A percentile compares a stretch with the other conserved stretches of the same genome.
These are phyloP conservation scores for Teunomyces pallodes DNA, from an alignment of 805 yeast species.

Conservation along the genomic window DNA sequence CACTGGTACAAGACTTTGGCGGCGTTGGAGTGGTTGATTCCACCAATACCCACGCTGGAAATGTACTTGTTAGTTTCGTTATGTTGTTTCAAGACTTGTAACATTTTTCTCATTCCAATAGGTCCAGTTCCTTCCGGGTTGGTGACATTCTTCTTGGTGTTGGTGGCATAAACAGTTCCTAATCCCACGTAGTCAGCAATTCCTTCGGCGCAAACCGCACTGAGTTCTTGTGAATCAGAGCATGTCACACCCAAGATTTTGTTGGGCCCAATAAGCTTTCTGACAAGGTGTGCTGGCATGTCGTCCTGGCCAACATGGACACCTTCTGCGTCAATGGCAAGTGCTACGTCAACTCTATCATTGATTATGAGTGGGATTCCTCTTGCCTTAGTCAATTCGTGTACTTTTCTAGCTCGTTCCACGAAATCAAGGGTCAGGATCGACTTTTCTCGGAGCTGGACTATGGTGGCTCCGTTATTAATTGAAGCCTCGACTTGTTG, in stretches of 20 bases:
- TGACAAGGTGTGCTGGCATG: conserved; percentile 59
- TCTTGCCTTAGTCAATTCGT: conserved; percentile 54
- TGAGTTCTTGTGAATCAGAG: conserved; percentile 54
- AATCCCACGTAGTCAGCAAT: conserved; percentile 80
- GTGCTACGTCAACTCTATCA: conserved; percentile 84
- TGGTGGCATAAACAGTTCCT: conserved; percentile 74
- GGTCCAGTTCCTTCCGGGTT: conserved; percentile 61
- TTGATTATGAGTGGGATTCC: conserved; percentile 79
- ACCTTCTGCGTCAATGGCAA: conserved; percentile 88
- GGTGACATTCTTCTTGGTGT: conserved; percentile 57
- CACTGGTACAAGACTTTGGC: conserved; percentile 55
- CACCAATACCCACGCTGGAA: conserved; percentile 77
- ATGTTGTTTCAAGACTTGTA: conserved; percentile 40
- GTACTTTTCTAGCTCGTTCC: conserved; percentile 57
- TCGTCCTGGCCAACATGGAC: conserved; percentile 93
- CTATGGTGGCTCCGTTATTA: conserved; percentile 70
- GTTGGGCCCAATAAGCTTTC: conserved; percentile 65
- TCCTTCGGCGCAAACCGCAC: conserved; percentile 45
- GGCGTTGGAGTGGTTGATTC: conserved; percentile 63
- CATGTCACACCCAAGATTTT: conserved; percentile 82
- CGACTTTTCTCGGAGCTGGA: conserved; percentile 81
- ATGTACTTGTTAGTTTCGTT: conserved; percentile 34
- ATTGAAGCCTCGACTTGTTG: conserved; percentile 65
- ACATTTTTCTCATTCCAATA: conserved; percentile 55
- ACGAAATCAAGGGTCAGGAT: conserved; percentile 68